Evolutionary conservation across 805 yeast species (phyloP), one percentile per base, ranked within the genome.

Genomic region (Kazachstania taianensis): DNA sequence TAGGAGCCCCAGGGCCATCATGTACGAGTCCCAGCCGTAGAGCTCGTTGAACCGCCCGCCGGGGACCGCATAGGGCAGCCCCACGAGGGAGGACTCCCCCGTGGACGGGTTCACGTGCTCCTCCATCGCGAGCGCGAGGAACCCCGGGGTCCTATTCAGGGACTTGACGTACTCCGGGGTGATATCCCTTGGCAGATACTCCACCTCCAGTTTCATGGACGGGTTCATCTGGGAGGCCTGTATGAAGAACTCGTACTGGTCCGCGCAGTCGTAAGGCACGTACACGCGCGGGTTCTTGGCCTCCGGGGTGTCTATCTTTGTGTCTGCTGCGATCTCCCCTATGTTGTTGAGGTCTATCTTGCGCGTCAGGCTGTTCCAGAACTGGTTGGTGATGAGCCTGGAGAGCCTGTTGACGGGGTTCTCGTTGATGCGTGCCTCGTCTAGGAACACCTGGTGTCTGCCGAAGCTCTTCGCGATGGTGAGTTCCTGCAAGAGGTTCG

Each of bases 11-110:
- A 86, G 59, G 0, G 92, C 73, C 53, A 80, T 86, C 80, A 92
- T 82, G 53, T 92, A 89, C 2, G 96, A 85, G 57, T 89, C 98
- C 98, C 98, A 89, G 12, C 97, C 98, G 52, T 92, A 89, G 40
- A 86, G 70, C 61, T 89, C 98, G 62, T 92, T 92, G 61, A 89
- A 89, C 44, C 98, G 67, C 16, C 98, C 97, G 13, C 98, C 98
- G 1, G 98, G 98, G 17, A 89, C 97, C 13, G 84, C 81, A 57
- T 89, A 89, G 0, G 94, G 95, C 50, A 71, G 76, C 15, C 86
- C 84, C 27, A 70, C 65, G 32, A 80, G 48, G 10, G 69, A 65
- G 13, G 52, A 54, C 28, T 72, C 71, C 38, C 75, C 72, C 1
- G 69, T 60, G 3, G 62, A 50, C 6, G 80, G 75, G 44, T 76